Base-by-base conservation (phyloP, 805 yeast genomes). In the Candida chauliodis region DNA sequence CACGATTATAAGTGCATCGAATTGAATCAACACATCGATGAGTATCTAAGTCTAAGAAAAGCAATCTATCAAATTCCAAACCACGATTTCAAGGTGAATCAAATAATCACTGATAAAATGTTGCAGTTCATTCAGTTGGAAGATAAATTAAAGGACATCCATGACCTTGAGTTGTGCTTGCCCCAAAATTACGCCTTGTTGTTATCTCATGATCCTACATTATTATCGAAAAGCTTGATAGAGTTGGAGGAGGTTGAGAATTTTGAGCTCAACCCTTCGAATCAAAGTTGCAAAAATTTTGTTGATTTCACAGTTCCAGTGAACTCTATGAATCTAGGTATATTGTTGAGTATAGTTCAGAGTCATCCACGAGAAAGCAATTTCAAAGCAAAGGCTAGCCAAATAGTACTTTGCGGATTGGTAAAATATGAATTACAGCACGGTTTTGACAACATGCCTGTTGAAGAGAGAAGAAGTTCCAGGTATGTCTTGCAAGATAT, bases 1-100 rank as follows among this genome's bases (percentile, higher is more conserved):
- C 65, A 71, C 37, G 52, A 63, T 30, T 71, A 72, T 3, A 46
- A 55, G 15, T 49, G 73, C 10, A 48, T 63, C 38, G 44, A 41
- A 13, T 40, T 42, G 21, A 42, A 45, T 33, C 37, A 37, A 14
- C 41, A 42, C 16, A 23, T 10, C 6, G 36, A 37, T 8, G 29
- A 39, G 7, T 42, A 34, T 34, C 27, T 41, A 17, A 23, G 22
- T 23, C 27, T 49, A n/a, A 33, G 36, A n/a, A 22, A 36, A 20
- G 46, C 47, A 2, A 28, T 49, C 5, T 19, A 22, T 13, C 44
- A 45, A 20, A 15, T 48, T 9, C 25, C 27, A 13, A 40, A 43
- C 30, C 22, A 22, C 6, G 45, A 44, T 23, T 47, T 23, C 25
- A n/a, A n/a, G 8, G 24, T 17, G 8, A 31, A 35, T 26, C 10